Evolutionary conservation across 495 filamentous ascomycete species (phyloP).

Genomic region (Achaetomiella virescens): DNA sequence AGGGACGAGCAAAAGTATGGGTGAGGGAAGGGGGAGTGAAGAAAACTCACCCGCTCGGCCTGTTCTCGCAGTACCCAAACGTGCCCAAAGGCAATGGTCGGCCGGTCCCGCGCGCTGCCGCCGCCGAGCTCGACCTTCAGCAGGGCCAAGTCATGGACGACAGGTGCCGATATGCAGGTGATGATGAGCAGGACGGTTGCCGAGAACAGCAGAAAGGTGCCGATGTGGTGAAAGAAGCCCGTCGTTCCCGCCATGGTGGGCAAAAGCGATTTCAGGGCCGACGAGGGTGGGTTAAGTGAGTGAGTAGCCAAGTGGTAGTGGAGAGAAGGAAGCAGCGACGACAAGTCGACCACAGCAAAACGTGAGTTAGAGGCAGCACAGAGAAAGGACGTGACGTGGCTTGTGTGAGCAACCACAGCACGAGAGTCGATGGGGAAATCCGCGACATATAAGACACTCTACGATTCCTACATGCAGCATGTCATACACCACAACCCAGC

Average conservation of each 20-base stretch:
- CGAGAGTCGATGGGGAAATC: neutral
- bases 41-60: slow-evolving; percentile 19
- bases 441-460: slow-evolving; percentile 2
- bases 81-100: slow-evolving; percentile 49
- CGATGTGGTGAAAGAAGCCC: slow-evolving; percentile 51
- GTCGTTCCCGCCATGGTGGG: slow-evolving; percentile 36
- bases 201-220: slow-evolving; percentile 52
- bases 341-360: neutral
- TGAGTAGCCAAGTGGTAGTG: neutral
- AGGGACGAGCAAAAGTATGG: no score
- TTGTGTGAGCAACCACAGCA: neutral
- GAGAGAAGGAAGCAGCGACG: neutral
- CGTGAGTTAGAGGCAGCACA: neutral
- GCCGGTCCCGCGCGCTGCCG: neutral
- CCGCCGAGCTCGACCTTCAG: slow-evolving; percentile 44
- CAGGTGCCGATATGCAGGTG: slow-evolving; percentile 53
- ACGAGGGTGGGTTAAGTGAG: neutral
- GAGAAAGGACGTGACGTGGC: neutral
- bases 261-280: neutral
- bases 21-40: neutral
- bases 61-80: slow-evolving; percentile 49
- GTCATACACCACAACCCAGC: no score
- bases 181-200: slow-evolving; percentile 51
- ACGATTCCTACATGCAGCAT: neutral
- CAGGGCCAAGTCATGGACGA: slow-evolving; percentile 46